A percentile compares a stretch with the other conserved stretches of the same genome.
Evolutionary conservation across 495 filamentous ascomycete species (phyloP).

Genomic region (Alectoria sarmentosa): DNA sequence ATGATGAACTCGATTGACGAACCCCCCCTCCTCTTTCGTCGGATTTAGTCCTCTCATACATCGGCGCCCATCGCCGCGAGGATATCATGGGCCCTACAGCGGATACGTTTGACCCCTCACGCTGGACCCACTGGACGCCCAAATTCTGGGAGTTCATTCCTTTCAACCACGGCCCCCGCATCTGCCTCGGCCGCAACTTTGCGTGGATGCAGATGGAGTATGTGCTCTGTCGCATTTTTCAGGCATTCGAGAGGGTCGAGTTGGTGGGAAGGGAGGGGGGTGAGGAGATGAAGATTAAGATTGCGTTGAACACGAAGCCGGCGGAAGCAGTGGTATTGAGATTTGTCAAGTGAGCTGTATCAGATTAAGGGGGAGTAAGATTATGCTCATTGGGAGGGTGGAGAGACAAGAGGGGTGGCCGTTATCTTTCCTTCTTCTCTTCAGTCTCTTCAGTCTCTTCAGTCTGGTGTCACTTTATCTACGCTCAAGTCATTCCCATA

Average conservation of each 20-base stretch:
- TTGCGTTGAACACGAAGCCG: slow-evolving; percentile 16
- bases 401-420: too few relatives aligned
- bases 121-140: background rate
- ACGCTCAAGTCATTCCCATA: too few relatives aligned
- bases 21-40: too few relatives aligned
- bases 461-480: too few relatives aligned
- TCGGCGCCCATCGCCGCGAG: background rate
- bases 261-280: background rate
- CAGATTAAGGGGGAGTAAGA: too few relatives aligned
- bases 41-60: background rate
- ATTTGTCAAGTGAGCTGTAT: slow-evolving; percentile 2
- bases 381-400: too few relatives aligned
- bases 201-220: background rate
- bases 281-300: slow-evolving; percentile 15
- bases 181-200: background rate
- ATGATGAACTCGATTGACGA: too few relatives aligned
- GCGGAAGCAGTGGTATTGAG: slow-evolving; percentile 13
- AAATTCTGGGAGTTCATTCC: background rate
- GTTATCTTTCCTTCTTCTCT: too few relatives aligned
- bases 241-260: background rate
- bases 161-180: background rate
- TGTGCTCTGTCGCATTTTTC: background rate
- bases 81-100: background rate
- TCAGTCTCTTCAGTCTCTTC: too few relatives aligned
- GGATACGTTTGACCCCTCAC: background rate